Base-by-base conservation (phyloP, 495 filamentous ascomycete genomes). In the Daldinia decipiens region DNA sequence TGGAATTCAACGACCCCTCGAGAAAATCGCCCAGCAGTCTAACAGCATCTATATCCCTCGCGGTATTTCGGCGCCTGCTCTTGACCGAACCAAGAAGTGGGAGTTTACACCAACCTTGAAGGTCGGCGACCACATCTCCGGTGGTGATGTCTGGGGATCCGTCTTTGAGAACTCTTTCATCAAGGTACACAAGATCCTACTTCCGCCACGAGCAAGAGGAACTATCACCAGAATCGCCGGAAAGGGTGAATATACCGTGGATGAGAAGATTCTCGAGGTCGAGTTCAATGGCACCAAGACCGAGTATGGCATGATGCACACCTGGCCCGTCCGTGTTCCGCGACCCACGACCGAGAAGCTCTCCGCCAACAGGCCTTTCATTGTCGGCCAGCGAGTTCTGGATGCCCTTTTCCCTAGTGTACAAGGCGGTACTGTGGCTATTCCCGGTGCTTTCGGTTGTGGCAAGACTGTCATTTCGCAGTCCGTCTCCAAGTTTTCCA, bases 391-490 rank as follows among this genome's bases (percentile, higher is more conserved):
- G 84, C 88, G 95, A 78, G 95, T 99, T 74, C 84, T 98, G 73
- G 95, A 99, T 79, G 91, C 95, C 76, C 88, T 99, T n/a, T 99
- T 97, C 84, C 96, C 95, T 50, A 93, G 91, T 83, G 95, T 98
- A 1, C 93, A 97, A 80, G 95, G 95, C 76, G 95, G 95, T 70
- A 99, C 95, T 38, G 94, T 98, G 59, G 96, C 94, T 76, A 99
- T 99, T 76, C 95, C 95, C 12, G 96, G 95, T 76, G 95, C 95
- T 79, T 99, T 99, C 80, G 96, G 95, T 70, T 99, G 96, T 78
- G 95, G 95, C 73, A 99, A 99, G 88, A 99, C 95, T 67, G 95
- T 99, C 80, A 99, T 99, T 82, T 93, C 90, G 72, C 96, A 99
- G 83, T 93, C 91, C 65, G 90, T 99, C 65, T 98, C 95, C 78